These are phyloP conservation scores for Paecilomyces fulvus DNA, from an alignment of 2,329 filamentous ascomycete genomes.

Conservation along the genomic window DNA sequence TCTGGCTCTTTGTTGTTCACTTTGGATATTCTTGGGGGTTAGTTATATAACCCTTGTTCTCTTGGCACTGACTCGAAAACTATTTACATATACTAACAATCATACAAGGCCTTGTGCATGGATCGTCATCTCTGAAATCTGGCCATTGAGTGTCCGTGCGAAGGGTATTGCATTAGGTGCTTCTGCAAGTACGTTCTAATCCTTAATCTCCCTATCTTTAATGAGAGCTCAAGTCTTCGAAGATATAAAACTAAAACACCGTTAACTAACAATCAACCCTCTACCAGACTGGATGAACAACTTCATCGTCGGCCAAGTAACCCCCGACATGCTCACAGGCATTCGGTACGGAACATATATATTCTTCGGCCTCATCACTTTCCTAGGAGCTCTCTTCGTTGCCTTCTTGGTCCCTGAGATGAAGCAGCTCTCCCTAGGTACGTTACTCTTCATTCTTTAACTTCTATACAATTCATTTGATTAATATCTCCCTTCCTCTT, in stretches of 20 bases:
- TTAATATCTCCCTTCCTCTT: slow-evolving; percentile 5
- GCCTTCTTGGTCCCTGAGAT: slow-evolving; percentile 40
- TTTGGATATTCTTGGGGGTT: slow-evolving; percentile 64
- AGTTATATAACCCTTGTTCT: not conserved
- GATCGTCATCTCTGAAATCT: slow-evolving; percentile 68
- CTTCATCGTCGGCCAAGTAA: slow-evolving; percentile 59
- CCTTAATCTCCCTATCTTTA: slow-evolving; percentile 4
- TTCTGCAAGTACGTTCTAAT: slow-evolving; percentile 37
- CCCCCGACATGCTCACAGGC: slow-evolving; percentile 55
- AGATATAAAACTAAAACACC: too few relatives aligned
- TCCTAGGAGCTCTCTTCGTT: slow-evolving; percentile 25
- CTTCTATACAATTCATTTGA: not conserved
- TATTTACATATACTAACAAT: not conserved
- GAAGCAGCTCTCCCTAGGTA: slow-evolving; percentile 37
- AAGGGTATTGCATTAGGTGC: slow-evolving; percentile 64
- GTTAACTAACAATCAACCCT: not conserved
- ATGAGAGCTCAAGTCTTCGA: not conserved
- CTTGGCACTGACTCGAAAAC: not conserved
- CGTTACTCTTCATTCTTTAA: not conserved
- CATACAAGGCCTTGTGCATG: slow-evolving; percentile 51
- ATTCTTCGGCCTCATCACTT: slow-evolving; percentile 35
- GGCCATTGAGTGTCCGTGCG: slow-evolving; percentile 60
- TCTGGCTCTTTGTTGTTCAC: slow-evolving; percentile 62
- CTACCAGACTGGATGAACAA: slow-evolving; percentile 43
- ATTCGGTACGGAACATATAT: slow-evolving; percentile 56